Evolutionary conservation across 2,329 filamentous ascomycete species (phyloP).

Genomic region (Colletotrichum nymphaeae): DNA sequence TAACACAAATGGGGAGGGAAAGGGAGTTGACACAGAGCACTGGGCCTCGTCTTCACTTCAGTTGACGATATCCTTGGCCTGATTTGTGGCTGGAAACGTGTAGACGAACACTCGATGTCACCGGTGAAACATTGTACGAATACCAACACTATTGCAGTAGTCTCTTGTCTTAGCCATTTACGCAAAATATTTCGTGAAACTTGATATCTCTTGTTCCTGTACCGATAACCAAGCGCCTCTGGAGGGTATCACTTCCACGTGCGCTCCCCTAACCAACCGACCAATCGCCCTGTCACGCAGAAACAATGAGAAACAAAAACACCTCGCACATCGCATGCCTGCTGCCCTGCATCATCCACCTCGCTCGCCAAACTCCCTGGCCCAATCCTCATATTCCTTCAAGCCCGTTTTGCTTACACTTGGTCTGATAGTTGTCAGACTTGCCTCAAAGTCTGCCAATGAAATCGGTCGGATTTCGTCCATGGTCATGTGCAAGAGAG

Average conservation of each 20-base stretch:
- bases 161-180: neutral
- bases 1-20: neutral
- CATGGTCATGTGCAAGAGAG: conserved; percentile 89
- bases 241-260: conserved; percentile 1
- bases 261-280: neutral
- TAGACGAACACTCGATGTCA: neutral
- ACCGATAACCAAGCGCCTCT: neutral
- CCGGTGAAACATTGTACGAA: neutral
- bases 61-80: neutral
- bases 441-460: conserved; percentile 85
- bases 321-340: neutral
- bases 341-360: conserved; percentile 70
- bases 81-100: neutral
- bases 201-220: neutral
- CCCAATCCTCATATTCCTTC: conserved; percentile 94
- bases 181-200: neutral
- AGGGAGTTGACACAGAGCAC: neutral
- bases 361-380: conserved; percentile 89
- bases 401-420: conserved; percentile 89
- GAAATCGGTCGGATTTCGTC: conserved; percentile 92
- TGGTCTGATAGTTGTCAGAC: conserved; percentile 85
- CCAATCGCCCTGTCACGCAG: neutral
- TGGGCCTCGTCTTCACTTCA: neutral
- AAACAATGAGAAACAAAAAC: neutral
- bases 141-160: conserved; percentile 1